These are phyloP conservation scores for Sphaerobolus stellatus DNA, from an alignment of 1,284 basidiomycete species.

Conservation along the genomic window DNA sequence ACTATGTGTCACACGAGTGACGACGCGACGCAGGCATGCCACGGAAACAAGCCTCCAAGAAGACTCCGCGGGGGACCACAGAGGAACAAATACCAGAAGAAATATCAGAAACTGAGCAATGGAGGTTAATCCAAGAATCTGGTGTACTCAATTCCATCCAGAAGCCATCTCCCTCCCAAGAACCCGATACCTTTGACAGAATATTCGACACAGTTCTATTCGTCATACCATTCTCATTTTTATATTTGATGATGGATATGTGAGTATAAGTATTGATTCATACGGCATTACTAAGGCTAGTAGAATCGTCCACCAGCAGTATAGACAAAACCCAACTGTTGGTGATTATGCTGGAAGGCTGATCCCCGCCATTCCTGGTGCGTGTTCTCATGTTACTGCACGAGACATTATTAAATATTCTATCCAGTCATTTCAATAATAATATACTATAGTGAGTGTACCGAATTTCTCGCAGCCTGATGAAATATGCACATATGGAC, in stretches of 20 bases:
- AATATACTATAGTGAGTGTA: slow-evolving; percentile 70
- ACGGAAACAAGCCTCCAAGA: not conserved
- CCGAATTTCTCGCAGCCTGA: not conserved
- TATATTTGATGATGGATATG: slow-evolving; percentile 78
- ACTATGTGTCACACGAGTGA: not conserved
- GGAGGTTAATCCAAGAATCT: slow-evolving; percentile 67
- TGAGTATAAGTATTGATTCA: slow-evolving; percentile 37
- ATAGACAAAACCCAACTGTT: slow-evolving; percentile 54
- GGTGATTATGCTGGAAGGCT: slow-evolving; percentile 52
- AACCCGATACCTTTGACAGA: slow-evolving; percentile 60
- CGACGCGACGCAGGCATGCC: not conserved
- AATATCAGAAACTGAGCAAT: slow-evolving; percentile 73
- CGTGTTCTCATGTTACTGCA: slow-evolving; percentile 27
- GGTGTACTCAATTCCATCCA: slow-evolving; percentile 54
- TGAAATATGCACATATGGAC: not conserved
- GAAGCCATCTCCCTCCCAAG: slow-evolving; percentile 34
- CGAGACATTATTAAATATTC: slow-evolving; percentile 13
- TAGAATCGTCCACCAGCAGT: slow-evolving; percentile 75
- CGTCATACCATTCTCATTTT: slow-evolving; percentile 68
- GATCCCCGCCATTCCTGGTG: slow-evolving; percentile 65
- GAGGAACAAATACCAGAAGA: slow-evolving; percentile 26
- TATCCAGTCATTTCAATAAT: slow-evolving; percentile 64
- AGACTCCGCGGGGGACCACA: slow-evolving; percentile 8
- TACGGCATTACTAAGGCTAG: slow-evolving; percentile 10
- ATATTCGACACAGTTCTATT: slow-evolving; percentile 60